These are phyloP conservation scores for Cercophora sp. DNA, from an alignment of 495 filamentous ascomycete genomes.

Conservation along the genomic window DNA sequence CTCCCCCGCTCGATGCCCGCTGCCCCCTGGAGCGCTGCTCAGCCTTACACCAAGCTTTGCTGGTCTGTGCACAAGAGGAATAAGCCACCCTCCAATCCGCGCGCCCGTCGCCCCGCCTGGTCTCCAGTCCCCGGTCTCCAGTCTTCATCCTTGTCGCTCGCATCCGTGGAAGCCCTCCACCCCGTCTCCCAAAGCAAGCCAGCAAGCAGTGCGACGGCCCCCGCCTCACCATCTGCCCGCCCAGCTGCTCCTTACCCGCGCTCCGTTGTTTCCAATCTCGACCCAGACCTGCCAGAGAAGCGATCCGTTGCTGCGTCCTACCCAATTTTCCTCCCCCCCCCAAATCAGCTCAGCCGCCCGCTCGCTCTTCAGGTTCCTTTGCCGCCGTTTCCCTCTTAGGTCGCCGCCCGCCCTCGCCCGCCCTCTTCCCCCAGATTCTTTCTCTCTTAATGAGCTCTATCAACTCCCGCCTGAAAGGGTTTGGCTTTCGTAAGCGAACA, in stretches of 20 bases:
- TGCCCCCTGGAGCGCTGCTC: slow-evolving; percentile 14
- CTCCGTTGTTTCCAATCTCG: not conserved
- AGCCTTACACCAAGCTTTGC: slow-evolving; percentile 25
- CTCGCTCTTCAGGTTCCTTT: slow-evolving; percentile 17
- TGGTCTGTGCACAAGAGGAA: slow-evolving; percentile 17
- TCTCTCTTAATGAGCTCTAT: slow-evolving; percentile 57
- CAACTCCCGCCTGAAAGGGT: slow-evolving; percentile 58
- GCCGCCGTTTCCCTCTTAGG: slow-evolving; percentile 10
- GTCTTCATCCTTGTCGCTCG: too few relatives aligned
- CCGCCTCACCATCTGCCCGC: not conserved
- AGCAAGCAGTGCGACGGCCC: not conserved
- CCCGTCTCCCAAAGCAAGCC: not conserved
- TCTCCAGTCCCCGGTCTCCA: not conserved
- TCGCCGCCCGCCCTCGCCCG: not conserved
- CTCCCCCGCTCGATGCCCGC: not conserved
- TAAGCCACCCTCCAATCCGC: slow-evolving; percentile 20
- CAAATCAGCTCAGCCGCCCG: too few relatives aligned
- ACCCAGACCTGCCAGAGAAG: slow-evolving; percentile 7
- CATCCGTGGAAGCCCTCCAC: not conserved
- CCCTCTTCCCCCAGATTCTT: slow-evolving; percentile 17
- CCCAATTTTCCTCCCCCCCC: slow-evolving; percentile 18
- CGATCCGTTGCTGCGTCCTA: slow-evolving; percentile 12
- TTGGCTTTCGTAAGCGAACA: slow-evolving; percentile 55
- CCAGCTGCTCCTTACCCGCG: not conserved
- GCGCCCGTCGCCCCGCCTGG: not conserved